Base-by-base conservation (phyloP, 225 moss, liverwort and hornwort genomes). In the Anthoceros angustus region DNA sequence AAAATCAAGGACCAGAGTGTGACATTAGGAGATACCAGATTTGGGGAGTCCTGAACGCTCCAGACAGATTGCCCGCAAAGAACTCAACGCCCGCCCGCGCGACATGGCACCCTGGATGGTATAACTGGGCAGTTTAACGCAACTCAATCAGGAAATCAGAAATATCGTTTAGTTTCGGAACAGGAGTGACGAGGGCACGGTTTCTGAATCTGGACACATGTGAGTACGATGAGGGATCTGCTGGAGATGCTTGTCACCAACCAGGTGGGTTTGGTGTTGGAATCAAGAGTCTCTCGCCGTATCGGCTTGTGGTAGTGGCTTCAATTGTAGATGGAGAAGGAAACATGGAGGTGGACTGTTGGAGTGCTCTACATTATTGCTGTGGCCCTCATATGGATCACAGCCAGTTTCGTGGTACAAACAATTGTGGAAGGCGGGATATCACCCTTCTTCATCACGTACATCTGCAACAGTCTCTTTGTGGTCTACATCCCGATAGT, bases 391-490 rank as follows among this genome's bases (percentile, higher is more conserved):
- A 95, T 95, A 71, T 95, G 94, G 94, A 86, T 95, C 42, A 42
- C 63, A 3, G 94, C 90, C 21, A 90, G 90, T 74, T 95, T 90
- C 64, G 80, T 95, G 26, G 94, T 95, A 18, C 90, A 95, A 63
- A 82, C 85, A 6, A 86, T 95, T 1, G 90, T 79, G 0, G 80
- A 73, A 2, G 71, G 72, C 24, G 90, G 94, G 38, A 87, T 95
- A 25, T 80, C 94, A 67, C 94, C 94, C 0, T 90, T 95, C 64
- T 75, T 88, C 10, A 74, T 95, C 73, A 77, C 94, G 16, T 95
- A 90, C 68, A 79, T 95, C 14, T 95, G 94, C 79, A 95, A 95
- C 62, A 90, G 90, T n/a, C 67, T 95, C 41, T 95, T 95, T 62
- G 68, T 90, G 8, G 68, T 90, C 20, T 90, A 86, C 83, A 78